phyloP scores from a whole-genome alignment of 208 protist species.

The Tritrichomonas foetus region DNA sequence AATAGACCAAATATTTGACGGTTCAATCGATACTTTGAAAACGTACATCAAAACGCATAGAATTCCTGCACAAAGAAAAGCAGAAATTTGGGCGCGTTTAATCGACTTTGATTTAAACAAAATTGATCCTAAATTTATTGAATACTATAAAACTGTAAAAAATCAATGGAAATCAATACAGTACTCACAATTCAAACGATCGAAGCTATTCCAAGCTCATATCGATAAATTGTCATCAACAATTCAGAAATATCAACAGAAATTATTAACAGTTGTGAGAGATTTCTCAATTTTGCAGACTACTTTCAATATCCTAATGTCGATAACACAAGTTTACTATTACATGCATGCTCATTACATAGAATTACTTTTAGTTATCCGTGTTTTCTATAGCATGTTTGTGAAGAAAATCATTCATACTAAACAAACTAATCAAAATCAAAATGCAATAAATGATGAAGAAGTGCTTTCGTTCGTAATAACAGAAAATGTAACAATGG shows the following conservation, averaged over 20 bases:
- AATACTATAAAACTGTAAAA: background rate
- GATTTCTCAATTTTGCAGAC: background rate
- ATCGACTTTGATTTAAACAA: background rate
- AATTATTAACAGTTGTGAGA: background rate
- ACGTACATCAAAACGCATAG: background rate
- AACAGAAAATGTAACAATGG: background rate
- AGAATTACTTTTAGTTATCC: background rate
- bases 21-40: background rate
- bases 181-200: background rate
- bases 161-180: background rate
- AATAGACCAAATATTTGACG: too few species aligned
- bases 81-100: background rate
- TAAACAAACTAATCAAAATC: background rate
- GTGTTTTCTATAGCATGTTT: background rate
- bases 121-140: background rate
- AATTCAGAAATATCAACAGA: background rate
- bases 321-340: background rate
- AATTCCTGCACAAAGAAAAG: background rate
- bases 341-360: background rate
- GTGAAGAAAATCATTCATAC: background rate
- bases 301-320: background rate
- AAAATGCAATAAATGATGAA: background rate
- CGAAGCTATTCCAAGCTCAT: background rate
- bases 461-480: background rate
- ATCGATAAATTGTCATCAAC: background rate